Percentiles rank a stretch among this genome's conserved stretches.
Evolutionary conservation across 768 basidiomycete genomes (phyloP).

Genomic region (Rhodotorula diobovata): DNA sequence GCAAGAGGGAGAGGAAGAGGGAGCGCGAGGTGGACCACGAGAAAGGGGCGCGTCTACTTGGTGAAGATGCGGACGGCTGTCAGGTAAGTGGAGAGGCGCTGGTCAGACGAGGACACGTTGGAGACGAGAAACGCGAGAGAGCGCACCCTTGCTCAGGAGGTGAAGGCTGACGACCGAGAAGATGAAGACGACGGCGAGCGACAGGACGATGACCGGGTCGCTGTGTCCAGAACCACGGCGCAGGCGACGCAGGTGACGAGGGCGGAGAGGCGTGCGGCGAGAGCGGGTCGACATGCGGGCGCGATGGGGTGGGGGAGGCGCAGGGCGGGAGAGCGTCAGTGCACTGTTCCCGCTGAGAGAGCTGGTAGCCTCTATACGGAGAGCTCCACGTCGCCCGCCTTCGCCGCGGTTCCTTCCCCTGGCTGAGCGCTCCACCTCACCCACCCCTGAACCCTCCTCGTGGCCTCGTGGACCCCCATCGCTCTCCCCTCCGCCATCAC

Average conservation of each 20-base stretch:
- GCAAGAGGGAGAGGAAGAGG: neutral
- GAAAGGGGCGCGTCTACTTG: constrained; percentile 18
- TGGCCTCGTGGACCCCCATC: neutral
- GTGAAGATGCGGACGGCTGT: constrained; percentile 28
- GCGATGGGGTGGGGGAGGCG: neutral
- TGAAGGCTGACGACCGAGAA: constrained; percentile 43
- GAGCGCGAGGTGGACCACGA: too few species aligned
- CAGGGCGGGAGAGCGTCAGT: neutral
- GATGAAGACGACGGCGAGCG: constrained; percentile 44
- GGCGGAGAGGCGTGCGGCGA: neutral
- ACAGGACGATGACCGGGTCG: constrained; percentile 44
- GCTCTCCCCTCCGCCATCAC: too few species aligned
- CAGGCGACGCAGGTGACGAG: neutral
- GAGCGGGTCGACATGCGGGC: neutral
- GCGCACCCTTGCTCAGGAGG: constrained; percentile 37
- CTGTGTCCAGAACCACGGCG: constrained; percentile 14
- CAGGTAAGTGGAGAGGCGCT: neutral
- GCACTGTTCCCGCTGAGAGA: neutral
- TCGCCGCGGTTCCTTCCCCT: neutral
- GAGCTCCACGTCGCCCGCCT: neutral
- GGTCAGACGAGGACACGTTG: neutral
- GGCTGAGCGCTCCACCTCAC: neutral
- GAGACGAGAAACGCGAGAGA: neutral
- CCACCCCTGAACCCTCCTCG: neutral
- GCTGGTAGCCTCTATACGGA: neutral